A percentile compares a stretch with the other conserved stretches of the same genome.
phyloP scores from a whole-genome alignment of 208 protist genomes.

The Wallacemonas collosoma region DNA sequence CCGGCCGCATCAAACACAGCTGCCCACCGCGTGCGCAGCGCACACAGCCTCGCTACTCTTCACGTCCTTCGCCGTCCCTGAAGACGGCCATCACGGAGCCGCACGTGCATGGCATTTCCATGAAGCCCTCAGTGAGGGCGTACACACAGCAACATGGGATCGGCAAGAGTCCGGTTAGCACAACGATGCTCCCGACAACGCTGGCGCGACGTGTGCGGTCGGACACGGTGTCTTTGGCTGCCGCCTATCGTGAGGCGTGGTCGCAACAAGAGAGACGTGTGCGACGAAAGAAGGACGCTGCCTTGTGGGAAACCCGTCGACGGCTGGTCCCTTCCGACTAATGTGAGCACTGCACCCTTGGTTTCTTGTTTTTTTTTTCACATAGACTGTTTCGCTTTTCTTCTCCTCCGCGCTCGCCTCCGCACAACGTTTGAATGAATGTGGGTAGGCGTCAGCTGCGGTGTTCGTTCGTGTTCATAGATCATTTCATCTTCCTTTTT shows the following conservation, averaged over 20 bases:
- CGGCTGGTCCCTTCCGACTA: conserved; percentile 24
- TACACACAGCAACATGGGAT: conserved; percentile 5
- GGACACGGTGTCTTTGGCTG: conserved; percentile 28
- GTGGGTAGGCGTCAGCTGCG: too few species aligned
- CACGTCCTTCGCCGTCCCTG: conserved; percentile 4
- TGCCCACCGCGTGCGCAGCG: not conserved
- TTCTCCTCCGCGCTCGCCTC: not conserved
- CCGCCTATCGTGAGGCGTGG: conserved; percentile 30
- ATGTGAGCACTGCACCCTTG: not conserved
- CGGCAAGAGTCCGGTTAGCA: not conserved
- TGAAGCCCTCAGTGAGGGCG: conserved; percentile 18
- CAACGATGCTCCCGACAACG: conserved; percentile 19
- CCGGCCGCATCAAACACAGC: not conserved
- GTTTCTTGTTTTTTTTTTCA: not conserved
- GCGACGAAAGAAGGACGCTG: conserved; percentile 15
- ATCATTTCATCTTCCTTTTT: too few species aligned
- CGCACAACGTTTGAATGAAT: too few species aligned
- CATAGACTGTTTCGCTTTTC: not conserved
- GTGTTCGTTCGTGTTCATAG: too few species aligned
- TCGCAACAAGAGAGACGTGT: conserved; percentile 25
- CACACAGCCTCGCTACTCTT: not conserved
- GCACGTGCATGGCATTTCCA: conserved; percentile 23
- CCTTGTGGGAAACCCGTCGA: conserved; percentile 33
- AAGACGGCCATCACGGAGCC: conserved; percentile 22
- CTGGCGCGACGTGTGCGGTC: conserved; percentile 20